Conservation (phyloP, 2,329 filamentous ascomycete genomes). For the Exophiala spinifera region DNA sequence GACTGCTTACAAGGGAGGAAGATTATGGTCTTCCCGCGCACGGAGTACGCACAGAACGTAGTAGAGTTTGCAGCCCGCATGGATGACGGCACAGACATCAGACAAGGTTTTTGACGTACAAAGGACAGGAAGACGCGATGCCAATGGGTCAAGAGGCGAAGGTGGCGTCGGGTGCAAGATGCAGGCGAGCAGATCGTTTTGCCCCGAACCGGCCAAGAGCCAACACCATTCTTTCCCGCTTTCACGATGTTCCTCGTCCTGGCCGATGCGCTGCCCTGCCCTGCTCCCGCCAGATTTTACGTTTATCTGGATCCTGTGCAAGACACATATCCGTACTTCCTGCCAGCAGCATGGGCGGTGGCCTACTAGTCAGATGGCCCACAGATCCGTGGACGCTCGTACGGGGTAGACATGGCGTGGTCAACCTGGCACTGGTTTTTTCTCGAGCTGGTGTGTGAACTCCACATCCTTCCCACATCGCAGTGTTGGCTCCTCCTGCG, state of each 20-base stretch:
- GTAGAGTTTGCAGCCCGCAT: background rate
- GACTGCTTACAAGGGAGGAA: background rate
- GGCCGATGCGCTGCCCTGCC: conserved; percentile 6
- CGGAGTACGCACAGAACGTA: too few species aligned
- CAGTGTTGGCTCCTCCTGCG: background rate
- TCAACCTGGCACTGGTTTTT: background rate
- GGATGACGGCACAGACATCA: conserved; percentile 5
- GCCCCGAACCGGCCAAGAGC: background rate
- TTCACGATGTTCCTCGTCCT: conserved; percentile 7
- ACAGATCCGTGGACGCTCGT: too few species aligned
- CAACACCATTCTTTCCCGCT: background rate
- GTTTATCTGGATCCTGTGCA: background rate
- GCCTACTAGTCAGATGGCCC: too few species aligned
- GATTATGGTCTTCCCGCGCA: background rate
- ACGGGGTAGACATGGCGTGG: too few species aligned
- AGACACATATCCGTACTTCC: too few species aligned
- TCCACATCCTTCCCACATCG: background rate
- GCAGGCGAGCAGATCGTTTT: conserved; percentile 1
- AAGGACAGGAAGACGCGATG: background rate
- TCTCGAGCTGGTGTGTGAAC: background rate
- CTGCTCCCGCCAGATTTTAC: conserved; percentile 5
- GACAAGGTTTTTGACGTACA: background rate
- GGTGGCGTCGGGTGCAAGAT: background rate
- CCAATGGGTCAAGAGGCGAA: background rate
- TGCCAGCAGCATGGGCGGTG: too few species aligned